A percentile compares a stretch with the other conserved stretches of the same genome.
Conservation (phyloP, 208 protist species). For the Strigomonas galati region DNA sequence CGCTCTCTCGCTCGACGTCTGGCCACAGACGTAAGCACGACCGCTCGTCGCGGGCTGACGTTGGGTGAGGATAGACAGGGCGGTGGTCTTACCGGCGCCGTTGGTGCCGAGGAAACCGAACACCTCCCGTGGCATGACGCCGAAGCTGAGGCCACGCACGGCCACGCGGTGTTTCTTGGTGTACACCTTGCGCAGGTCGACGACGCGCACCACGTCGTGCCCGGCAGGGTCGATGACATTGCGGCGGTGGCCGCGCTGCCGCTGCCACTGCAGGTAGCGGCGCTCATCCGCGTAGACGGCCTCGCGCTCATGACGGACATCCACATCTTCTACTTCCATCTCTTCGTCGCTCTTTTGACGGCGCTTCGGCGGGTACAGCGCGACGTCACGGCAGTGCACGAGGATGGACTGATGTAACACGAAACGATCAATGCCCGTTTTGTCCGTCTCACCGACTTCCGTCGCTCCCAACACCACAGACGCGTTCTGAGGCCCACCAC, state of each 20-base stretch:
- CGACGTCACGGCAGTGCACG: no score
- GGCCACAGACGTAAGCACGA: constrained; percentile 37
- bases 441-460: no score
- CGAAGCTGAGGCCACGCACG: constrained; percentile 67
- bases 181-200: constrained; percentile 62
- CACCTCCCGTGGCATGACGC: constrained; percentile 62
- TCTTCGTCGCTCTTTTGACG: constrained; percentile 11
- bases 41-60: constrained; percentile 66
- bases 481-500: no score
- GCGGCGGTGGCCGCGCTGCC: not conserved
- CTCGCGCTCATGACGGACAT: constrained; percentile 34
- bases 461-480: no score
- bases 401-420: no score
- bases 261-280: not conserved
- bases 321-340: constrained; percentile 32
- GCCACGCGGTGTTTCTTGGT: constrained; percentile 52
- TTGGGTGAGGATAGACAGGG: constrained; percentile 77
- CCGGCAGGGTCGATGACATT: constrained; percentile 1
- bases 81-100: constrained; percentile 85
- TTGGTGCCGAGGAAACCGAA: constrained; percentile 90
- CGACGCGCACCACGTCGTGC: constrained; percentile 50
- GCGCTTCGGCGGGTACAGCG: no score
- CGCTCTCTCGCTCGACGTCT: constrained; percentile 41
- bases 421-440: no score
- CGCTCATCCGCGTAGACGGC: constrained; percentile 17